Evolutionary conservation across 805 yeast genomes (phyloP), one percentile per base, ranked within the genome.

Genomic region (Wickerhamiella bombiphila): DNA sequence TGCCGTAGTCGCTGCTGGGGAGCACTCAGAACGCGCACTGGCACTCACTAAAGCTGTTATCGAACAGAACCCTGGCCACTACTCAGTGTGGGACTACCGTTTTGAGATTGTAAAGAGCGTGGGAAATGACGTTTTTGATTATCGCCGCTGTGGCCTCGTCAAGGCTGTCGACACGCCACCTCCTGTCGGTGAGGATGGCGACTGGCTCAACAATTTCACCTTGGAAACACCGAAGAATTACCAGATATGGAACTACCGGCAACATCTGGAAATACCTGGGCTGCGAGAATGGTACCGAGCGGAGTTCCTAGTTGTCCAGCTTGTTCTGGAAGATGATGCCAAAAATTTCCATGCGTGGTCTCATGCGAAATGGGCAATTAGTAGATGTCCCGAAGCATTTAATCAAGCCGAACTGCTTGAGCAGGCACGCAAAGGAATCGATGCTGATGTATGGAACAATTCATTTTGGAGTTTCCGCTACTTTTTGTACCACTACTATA

Each of bases 271-370:
- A 22, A 40, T 58, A 29, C 54, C 57, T 1, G 50, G 20, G 32
- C 34, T 44, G 35, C 33, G 37, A 26, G 39, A 62, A 32, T 56
- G 46, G 41, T 49, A 41, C 35, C 21, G 58, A 30, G 60, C 75
- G 26, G 97, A 91, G 53, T 64, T 65, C 36, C 77, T 80, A 2
- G 65, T 83, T 17, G 61, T 80, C 30, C 67, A 68, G 29, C 58
- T 67, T 34, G 79, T 88, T 79, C 57, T 91, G 3, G 71, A 69
- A 9, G 78, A 74, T 35, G 98, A 91, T 52, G 55, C 76, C 4
- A 91, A 91, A 53, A 91, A 91, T 60, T 93, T 91, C 57, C 98
- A 91, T 51, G 95, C 86, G 4, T 91, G 98, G 97, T 72, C 94
- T 1, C 82, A 85, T 49, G 61, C 88, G 37, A 79, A 80, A 49